Conservation (phyloP, 208 protist genomes). For the Tritrichomonas musculus region DNA sequence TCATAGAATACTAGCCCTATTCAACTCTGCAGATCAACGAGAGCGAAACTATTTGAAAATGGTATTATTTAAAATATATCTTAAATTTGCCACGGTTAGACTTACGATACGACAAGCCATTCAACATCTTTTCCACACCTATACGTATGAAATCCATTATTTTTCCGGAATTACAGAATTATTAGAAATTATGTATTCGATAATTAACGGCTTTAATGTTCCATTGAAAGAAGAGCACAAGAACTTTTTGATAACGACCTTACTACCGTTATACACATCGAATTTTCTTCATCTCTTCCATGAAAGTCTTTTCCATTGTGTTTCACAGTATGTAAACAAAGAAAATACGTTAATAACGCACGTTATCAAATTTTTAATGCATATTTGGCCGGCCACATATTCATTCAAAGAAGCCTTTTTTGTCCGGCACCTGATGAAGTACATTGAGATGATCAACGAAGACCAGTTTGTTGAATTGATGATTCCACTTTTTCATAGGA, state of each 20-base stretch:
- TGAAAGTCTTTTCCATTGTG: background rate
- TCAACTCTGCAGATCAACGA: slow-evolving; percentile 8
- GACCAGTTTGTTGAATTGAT: slow-evolving; percentile 24
- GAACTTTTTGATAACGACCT: background rate
- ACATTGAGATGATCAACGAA: background rate
- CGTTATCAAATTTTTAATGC: background rate
- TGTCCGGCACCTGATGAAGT: background rate
- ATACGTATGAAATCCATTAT: slow-evolving; percentile 20
- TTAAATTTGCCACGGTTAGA: background rate
- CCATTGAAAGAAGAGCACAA: slow-evolving; percentile 34
- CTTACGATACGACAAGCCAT: slow-evolving; percentile 30
- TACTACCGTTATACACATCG: background rate
- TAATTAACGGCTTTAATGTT: slow-evolving; percentile 28
- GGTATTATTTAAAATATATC: slow-evolving; percentile 4
- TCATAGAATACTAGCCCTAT: background rate
- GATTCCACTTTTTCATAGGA: background rate
- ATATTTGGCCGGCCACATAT: background rate
- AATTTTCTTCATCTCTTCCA: background rate
- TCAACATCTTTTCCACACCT: background rate
- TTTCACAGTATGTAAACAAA: slow-evolving; percentile 20
- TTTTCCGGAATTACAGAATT: slow-evolving; percentile 26
- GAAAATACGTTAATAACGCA: background rate
- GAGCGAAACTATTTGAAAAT: slow-evolving; percentile 25
- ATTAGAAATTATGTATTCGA: slow-evolving; percentile 32
- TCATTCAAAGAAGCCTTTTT: slow-evolving; percentile 14